Evolutionary conservation across 345 rosid species (phyloP).

Genomic region (Eutrema yunnanense): DNA sequence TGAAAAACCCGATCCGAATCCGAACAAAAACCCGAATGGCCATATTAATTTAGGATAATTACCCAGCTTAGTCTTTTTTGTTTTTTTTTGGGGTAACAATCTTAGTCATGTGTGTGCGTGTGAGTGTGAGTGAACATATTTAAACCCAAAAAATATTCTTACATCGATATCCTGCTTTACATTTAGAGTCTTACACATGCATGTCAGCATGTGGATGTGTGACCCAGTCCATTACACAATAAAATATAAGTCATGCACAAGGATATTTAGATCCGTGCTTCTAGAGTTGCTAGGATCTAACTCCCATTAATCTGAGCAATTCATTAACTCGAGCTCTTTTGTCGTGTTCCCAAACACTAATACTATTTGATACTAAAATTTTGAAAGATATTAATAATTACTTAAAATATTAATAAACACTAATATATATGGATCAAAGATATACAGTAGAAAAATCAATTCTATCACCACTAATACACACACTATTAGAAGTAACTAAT

Average conservation of each 20-base stretch:
- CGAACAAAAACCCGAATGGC: too few relatives aligned
- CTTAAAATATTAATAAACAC: too few relatives aligned
- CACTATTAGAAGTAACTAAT: not conserved
- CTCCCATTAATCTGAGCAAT: constrained; percentile 1
- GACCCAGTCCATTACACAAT: not conserved
- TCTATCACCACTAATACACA: not conserved
- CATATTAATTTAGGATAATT: too few relatives aligned
- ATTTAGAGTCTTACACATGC: not conserved
- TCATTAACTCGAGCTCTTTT: constrained; percentile 1
- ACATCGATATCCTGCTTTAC: not conserved
- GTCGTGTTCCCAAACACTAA: not conserved
- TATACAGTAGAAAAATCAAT: not conserved
- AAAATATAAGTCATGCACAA: not conserved
- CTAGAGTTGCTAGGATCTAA: not conserved
- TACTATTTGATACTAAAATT: not conserved
- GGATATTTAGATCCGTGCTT: constrained; percentile 13
- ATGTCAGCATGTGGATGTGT: constrained; percentile 21
- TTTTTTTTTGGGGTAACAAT: too few relatives aligned
- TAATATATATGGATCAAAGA: not conserved
- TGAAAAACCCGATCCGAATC: too few relatives aligned
- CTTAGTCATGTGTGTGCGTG: too few relatives aligned
- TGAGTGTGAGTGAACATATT: too few relatives aligned
- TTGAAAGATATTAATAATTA: not conserved
- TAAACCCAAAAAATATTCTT: not conserved
- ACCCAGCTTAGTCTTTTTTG: too few relatives aligned